Evolutionary conservation across 768 basidiomycete genomes (phyloP), one percentile per base, ranked within the genome.

Genomic region (Leucocoprinus sp.): DNA sequence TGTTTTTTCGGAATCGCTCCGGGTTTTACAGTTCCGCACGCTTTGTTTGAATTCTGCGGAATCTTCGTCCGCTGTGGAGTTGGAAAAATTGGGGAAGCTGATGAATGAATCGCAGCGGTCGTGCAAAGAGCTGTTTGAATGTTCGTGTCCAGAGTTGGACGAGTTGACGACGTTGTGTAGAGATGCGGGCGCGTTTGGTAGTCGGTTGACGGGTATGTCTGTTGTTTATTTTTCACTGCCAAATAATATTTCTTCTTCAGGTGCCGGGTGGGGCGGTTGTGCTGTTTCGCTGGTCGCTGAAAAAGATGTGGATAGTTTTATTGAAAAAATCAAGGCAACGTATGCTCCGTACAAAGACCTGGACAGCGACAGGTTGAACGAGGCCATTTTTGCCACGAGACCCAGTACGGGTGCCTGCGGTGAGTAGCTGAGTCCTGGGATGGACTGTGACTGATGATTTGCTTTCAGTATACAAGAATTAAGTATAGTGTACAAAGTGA

Each of bases 261-360:
- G 87, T 22, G 90, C 90, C 0, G 90, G 89, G 3, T 95, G 90
- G 90, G 92, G 92, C 28, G 91, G 91, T 4, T 92, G 89, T 56
- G 85, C 84, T 0, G 83, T 93, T 17, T 89, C 86, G 5, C 72
- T 93, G 15, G 82, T 93, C 12, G 71, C 76, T 5, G 82, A 84
- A 55, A 61, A 66, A 15, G 55, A 75, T 35, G 84, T 86, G 2
- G 70, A 74, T 0, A 50, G 55, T 6, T 93, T 93, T 59, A 81
- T 91, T 36, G 56, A 64, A 50, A 68, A 70, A 52, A 64, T 93
- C 14, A 74, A 68, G 56, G 64, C 64, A n/a, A 64, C 62, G 3
- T 93, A 90, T 58, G 62, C 58, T 14, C 75, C 82, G n/a, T 91
- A 86, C 60, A 64, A 65, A 50, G 67, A 62, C 5, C 60, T 93